Base-by-base conservation (phyloP, 2,329 filamentous ascomycete genomes). In the Paraphaeosphaeria minitans region DNA sequence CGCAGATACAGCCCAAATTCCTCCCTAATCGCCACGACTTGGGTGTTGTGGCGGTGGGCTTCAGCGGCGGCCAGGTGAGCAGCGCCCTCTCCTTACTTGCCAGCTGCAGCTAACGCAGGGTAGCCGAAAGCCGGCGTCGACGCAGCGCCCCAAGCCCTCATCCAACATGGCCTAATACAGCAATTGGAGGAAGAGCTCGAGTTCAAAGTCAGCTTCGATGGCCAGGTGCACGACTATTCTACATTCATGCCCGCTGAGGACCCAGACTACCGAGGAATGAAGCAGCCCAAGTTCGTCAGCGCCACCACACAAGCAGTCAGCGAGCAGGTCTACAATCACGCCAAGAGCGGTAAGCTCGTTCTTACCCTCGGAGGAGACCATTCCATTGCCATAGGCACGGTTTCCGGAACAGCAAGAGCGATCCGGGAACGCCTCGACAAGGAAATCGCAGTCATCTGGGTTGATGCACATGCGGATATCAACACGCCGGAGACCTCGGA, bases 381-480 rank as follows among this genome's bases (percentile, higher is more conserved):
- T 83, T 93, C 89, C 64, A 96, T 99, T 74, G 95, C 95, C 63
- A 96, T 99, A 69, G 95, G 95, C 63, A 96, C 92, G 49, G 87
- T 99, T 68, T 89, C 90, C 29, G 95, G 95, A 42, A 92, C 90
- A 1, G 91, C 93, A 37, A 91, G 89, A 80, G 95, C 94, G 0
- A 89, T 92, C 42, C 87, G 91, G 58, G 93, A 99, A 83, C 83
- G 94, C 19, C 81, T 96, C 59, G 87, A 83, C 46, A 85, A 89
- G 56, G 94, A 98, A 70, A 88, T 97, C 63, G 95, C 93, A 13
- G 92, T 99, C 58, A 96, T 99, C 77, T 99, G 95, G 95, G 95
- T 99, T 33, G 95, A 99, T 78, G 95, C 95, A 27, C 95, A 99
- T 78, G 90, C 94, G 55, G 95, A 99, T 78, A 97, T 99, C 83